Conservation (phyloP, 768 basidiomycete species). For the Suillus luteus region DNA sequence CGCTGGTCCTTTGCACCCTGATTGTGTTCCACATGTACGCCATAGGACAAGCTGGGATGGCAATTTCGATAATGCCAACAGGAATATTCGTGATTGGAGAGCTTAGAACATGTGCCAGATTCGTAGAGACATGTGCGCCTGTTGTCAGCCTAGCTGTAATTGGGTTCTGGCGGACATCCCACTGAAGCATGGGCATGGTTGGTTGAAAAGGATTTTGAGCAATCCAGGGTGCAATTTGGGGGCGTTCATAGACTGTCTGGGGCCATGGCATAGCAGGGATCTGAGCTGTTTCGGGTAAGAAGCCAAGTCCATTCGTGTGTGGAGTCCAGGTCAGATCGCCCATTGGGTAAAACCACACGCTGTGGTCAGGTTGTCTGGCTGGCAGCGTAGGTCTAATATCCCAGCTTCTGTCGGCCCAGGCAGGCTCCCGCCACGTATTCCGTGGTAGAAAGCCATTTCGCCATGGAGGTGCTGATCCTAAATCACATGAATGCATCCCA, state of each 20-base stretch:
- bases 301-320: constrained; percentile 20
- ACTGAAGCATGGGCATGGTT: constrained; percentile 32
- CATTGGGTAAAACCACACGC: constrained; percentile 26
- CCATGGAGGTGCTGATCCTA: constrained; percentile 5
- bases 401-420: not conserved
- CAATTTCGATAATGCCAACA: constrained; percentile 25
- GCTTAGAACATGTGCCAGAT: constrained; percentile 26
- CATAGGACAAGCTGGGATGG: constrained; percentile 26
- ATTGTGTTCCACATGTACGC: constrained; percentile 37
- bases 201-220: constrained; percentile 35
- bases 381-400: constrained; percentile 13
- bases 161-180: constrained; percentile 40
- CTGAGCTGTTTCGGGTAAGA: constrained; percentile 14
- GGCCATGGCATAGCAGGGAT: constrained; percentile 28
- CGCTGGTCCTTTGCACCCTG: constrained; percentile 30
- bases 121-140: constrained; percentile 26
- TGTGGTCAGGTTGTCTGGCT: constrained; percentile 23
- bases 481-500: constrained; percentile 9
- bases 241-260: constrained; percentile 17
- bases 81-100: constrained; percentile 27
- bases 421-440: not conserved
- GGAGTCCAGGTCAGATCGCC: constrained; percentile 32
- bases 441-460: constrained; percentile 5
- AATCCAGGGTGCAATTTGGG: constrained; percentile 30
- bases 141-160: constrained; percentile 34